Evolutionary conservation across 2,329 filamentous ascomycete genomes (phyloP).

Genomic region (Sporothrix humicola): DNA sequence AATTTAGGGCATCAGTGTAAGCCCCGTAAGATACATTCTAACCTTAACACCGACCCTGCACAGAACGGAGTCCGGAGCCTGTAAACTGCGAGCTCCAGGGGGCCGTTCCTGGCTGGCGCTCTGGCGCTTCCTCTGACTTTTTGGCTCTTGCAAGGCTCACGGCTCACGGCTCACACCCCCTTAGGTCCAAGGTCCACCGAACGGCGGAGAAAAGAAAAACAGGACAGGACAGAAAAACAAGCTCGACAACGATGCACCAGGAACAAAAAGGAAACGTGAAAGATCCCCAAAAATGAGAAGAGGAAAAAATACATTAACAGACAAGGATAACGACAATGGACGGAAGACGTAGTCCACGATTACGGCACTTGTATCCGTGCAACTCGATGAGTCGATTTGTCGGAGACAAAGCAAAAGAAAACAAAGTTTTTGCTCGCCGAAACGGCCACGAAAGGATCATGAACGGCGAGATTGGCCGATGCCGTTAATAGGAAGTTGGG

Average conservation of each 20-base stretch:
- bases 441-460: not conserved
- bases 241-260: not conserved
- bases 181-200: conserved; percentile 4
- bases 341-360: not conserved
- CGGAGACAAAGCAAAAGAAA: not conserved
- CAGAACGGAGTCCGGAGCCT: conserved; percentile 29
- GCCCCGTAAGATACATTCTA: not conserved
- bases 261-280: too few relatives aligned
- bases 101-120: not conserved
- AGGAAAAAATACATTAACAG: not conserved
- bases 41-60: conserved; percentile 19
- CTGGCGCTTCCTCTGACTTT: not conserved
- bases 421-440: not conserved
- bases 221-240: not conserved
- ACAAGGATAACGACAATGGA: not conserved
- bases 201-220: conserved; percentile 18
- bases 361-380: not conserved
- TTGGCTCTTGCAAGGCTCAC: too few relatives aligned
- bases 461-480: conserved; percentile 5
- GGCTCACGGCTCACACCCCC: not conserved
- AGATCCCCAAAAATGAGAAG: conserved; percentile 19
- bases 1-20: not conserved
- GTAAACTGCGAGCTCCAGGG: conserved; percentile 25
- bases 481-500: not conserved
- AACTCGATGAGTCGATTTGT: not conserved